Conservation (phyloP, 1,139 yeast species). For the Debaryomyces sp. region DNA sequence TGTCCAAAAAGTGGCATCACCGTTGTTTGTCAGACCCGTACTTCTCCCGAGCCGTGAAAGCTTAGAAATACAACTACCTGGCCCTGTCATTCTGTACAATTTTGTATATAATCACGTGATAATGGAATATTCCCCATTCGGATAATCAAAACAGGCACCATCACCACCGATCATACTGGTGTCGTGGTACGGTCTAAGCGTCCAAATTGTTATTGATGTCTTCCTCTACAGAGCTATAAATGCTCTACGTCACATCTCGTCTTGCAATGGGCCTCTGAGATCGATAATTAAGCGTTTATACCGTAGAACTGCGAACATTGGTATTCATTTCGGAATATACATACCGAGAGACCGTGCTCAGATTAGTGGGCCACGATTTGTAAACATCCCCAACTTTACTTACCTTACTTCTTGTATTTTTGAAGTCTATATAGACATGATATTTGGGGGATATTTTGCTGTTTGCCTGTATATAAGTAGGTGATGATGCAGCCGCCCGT, state of each 20-base stretch:
- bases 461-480: not conserved
- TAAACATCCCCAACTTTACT: not conserved
- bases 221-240: not conserved
- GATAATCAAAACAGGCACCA: not conserved
- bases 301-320: too few relatives aligned
- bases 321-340: not conserved
- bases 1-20: conserved; percentile 1
- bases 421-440: not conserved
- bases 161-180: not conserved
- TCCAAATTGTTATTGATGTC: not conserved
- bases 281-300: too few relatives aligned
- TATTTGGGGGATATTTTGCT: not conserved
- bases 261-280: too few relatives aligned
- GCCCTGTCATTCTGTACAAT: not conserved
- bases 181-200: not conserved
- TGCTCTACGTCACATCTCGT: not conserved
- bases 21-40: not conserved
- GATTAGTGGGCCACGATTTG: not conserved
- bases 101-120: not conserved
- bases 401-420: not conserved
- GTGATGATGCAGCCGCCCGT: not conserved
- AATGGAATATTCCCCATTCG: not conserved
- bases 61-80: not conserved
- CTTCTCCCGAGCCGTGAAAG: not conserved
- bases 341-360: not conserved